Evolutionary conservation across 345 rosid genomes (phyloP).

Genomic region (Melaleuca quinquenervia): DNA sequence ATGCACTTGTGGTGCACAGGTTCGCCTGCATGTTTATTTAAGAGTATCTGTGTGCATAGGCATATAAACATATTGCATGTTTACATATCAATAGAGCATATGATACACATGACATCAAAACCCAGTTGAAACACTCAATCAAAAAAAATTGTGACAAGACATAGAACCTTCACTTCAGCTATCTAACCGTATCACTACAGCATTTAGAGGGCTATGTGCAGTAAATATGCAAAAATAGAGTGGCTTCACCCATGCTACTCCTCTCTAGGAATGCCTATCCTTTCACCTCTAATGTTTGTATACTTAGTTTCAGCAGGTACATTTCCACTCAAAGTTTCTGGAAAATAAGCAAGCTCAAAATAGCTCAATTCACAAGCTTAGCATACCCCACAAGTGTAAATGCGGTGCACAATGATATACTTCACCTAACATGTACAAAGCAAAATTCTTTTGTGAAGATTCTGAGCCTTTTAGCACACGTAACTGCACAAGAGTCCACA

Average conservation of each 20-base stretch:
- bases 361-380: background rate
- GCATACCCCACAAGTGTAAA: background rate
- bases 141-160: background rate
- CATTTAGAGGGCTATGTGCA: background rate
- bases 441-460: background rate
- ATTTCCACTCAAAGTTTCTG: background rate
- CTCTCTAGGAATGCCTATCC: background rate
- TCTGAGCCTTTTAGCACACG: background rate
- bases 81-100: background rate
- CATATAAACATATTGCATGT: background rate
- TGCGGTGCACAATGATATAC: background rate
- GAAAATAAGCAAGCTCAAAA: background rate
- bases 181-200: background rate
- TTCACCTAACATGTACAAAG: background rate
- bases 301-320: background rate
- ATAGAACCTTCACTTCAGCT: background rate
- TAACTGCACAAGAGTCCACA: background rate
- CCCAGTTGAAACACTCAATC: background rate
- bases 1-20: background rate
- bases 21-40: background rate
- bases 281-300: background rate
- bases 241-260: background rate
- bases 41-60: background rate
- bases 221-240: background rate
- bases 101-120: background rate